Conservation (phyloP, 371 early-diverging fungal genomes). For the Capillidium heterosporum region DNA sequence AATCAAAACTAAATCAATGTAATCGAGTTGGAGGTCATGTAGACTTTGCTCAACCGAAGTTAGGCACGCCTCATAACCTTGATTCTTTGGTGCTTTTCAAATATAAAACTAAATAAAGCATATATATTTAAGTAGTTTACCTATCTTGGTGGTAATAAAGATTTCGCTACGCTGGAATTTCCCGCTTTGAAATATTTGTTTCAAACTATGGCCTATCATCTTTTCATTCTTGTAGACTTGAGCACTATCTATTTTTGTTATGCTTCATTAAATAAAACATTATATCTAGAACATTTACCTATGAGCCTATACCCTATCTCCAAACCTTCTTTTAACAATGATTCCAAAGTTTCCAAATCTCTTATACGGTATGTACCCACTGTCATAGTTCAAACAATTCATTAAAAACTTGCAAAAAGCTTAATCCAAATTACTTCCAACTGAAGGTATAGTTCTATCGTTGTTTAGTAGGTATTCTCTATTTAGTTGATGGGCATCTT, state of each 20-base stretch:
- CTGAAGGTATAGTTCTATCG: neutral
- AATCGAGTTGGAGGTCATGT: slow-evolving; percentile 32
- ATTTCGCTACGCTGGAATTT: slow-evolving; percentile 57
- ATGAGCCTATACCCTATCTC: slow-evolving; percentile 45
- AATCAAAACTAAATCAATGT: slow-evolving; percentile 72
- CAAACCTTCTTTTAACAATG: slow-evolving; percentile 32
- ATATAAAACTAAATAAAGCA: neutral
- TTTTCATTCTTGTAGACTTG: slow-evolving; percentile 74
- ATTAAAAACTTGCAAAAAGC: neutral
- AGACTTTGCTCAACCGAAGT: slow-evolving; percentile 39
- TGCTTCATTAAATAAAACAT: neutral
- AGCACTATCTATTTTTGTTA: slow-evolving; percentile 30
- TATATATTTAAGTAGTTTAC: slow-evolving; percentile 16
- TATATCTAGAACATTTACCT: slow-evolving; percentile 18
- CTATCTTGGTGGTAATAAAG: slow-evolving; percentile 88
- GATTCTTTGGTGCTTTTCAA: slow-evolving; percentile 47
- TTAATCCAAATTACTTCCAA: neutral
- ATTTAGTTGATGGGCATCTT: no score
- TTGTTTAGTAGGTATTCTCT: neutral
- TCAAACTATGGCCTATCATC: slow-evolving; percentile 47
- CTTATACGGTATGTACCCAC: slow-evolving; percentile 57
- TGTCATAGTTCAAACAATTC: slow-evolving; percentile 7
- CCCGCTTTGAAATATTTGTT: slow-evolving; percentile 31
- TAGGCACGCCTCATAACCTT: slow-evolving; percentile 48
- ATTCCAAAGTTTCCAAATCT: slow-evolving; percentile 20